These are phyloP conservation scores for Daldinia eschscholtzii DNA, from an alignment of 2,329 filamentous ascomycete species.

Conservation along the genomic window DNA sequence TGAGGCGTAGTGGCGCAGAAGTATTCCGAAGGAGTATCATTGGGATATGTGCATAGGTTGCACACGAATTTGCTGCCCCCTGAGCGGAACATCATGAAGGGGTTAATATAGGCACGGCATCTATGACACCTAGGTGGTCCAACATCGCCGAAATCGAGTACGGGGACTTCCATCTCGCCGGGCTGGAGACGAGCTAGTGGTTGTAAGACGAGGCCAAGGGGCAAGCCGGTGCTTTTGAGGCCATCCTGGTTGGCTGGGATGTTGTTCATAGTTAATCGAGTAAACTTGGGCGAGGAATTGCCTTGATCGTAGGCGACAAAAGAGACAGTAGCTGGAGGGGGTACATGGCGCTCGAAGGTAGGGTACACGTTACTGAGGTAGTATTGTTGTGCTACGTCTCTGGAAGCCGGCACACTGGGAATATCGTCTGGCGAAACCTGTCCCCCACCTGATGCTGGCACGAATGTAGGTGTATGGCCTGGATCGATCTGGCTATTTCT, in stretches of 20 bases:
- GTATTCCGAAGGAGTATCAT: constrained; percentile 92
- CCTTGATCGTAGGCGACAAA: constrained; percentile 97
- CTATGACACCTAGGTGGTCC: constrained; percentile 92
- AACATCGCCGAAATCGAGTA: constrained; percentile 92
- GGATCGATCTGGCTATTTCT: constrained; percentile 55
- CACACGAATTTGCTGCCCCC: constrained; percentile 98
- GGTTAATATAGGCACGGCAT: constrained; percentile 97
- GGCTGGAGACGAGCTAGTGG: constrained; percentile 85
- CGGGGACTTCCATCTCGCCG: constrained; percentile 88
- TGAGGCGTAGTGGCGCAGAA: constrained; percentile 91
- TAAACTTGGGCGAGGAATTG: constrained; percentile 94
- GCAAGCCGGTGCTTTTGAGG: constrained; percentile 82
- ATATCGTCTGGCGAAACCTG: constrained; percentile 92
- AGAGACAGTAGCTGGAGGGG: constrained; percentile 87
- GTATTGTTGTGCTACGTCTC: constrained; percentile 84
- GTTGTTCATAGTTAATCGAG: constrained; percentile 91
- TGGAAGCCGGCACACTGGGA: constrained; percentile 87
- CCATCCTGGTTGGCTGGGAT: constrained; percentile 88
- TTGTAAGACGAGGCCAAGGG: constrained; percentile 88
- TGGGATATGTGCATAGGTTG: constrained; percentile 97
- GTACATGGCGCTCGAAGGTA: constrained; percentile 93
- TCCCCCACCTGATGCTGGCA: constrained; percentile 74
- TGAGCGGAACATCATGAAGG: constrained; percentile 96
- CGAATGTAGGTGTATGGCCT: constrained; percentile 60
- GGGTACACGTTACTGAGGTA: constrained; percentile 91